Conservation (phyloP, 345 rosid genomes). For the Moricandia arvensis region DNA sequence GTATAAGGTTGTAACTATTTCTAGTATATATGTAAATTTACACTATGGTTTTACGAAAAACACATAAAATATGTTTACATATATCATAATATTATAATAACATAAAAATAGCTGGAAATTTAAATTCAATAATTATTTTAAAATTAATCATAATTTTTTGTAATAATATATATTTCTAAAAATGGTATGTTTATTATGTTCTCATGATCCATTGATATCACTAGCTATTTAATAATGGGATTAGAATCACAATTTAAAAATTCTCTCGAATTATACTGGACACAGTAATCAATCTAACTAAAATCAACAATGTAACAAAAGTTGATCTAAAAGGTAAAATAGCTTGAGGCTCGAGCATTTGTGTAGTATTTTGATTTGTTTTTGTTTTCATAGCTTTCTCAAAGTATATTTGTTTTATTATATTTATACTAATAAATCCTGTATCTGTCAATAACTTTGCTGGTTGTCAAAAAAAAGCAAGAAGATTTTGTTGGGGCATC, state of each 20-base stretch:
- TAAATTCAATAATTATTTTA: not conserved
- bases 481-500: not conserved
- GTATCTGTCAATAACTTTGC: not conserved
- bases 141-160: not conserved
- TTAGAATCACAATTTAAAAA: not conserved
- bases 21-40: not conserved
- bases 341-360: not conserved
- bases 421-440: not conserved
- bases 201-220: not conserved
- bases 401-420: not conserved
- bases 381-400: not conserved
- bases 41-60: not conserved
- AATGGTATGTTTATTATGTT: not conserved
- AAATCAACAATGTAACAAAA: not conserved
- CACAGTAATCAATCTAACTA: not conserved
- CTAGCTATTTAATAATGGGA: not conserved
- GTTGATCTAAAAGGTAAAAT: not conserved
- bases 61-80: not conserved
- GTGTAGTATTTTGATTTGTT: not conserved
- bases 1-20: not conserved
- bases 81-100: not conserved
- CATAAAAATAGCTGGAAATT: not conserved
- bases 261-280: not conserved
- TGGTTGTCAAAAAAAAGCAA: not conserved
- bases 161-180: too few relatives aligned